phyloP scores from a whole-genome alignment of 2,329 filamentous ascomycete genomes.

The Neopestalotiopsis sp. region DNA sequence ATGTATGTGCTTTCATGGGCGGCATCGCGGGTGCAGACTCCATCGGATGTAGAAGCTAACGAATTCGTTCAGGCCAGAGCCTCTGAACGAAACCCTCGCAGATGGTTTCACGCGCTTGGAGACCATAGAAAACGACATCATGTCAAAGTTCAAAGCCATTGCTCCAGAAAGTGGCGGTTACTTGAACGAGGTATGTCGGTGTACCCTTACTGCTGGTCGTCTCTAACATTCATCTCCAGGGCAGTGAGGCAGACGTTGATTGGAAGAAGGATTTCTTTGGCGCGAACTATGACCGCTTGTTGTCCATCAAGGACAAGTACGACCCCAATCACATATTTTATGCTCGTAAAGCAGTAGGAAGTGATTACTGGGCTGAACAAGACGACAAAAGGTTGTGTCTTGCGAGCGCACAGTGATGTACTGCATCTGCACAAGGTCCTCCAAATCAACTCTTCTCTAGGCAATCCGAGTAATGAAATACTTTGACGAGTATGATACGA shows the following conservation, averaged over 20 bases:
- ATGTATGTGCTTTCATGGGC: neutral
- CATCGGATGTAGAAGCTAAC: no score
- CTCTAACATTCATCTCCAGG: neutral
- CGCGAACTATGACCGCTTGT: conserved; percentile 1
- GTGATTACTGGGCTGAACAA: conserved; percentile 13
- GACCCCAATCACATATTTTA: conserved; percentile 10
- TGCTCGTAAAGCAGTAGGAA: neutral
- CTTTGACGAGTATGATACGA: no score
- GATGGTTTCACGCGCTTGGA: neutral
- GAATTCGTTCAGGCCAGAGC: neutral
- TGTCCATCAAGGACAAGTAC: conserved; percentile 13
- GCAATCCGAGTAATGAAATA: no score
- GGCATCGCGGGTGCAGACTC: no score
- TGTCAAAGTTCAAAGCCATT: neutral
- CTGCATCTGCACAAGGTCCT: neutral
- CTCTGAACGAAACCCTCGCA: neutral
- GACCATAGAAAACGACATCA: neutral
- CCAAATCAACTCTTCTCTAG: neutral
- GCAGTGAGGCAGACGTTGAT: neutral
- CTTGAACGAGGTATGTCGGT: neutral
- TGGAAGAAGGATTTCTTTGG: conserved; percentile 8
- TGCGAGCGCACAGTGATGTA: neutral
- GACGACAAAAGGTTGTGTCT: neutral
- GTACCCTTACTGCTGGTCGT: no score
- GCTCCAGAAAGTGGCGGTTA: neutral